Percentiles rank a stretch among this genome's conserved stretches.
Conservation (phyloP, 495 filamentous ascomycete species). For the Filosporella fistucella region DNA sequence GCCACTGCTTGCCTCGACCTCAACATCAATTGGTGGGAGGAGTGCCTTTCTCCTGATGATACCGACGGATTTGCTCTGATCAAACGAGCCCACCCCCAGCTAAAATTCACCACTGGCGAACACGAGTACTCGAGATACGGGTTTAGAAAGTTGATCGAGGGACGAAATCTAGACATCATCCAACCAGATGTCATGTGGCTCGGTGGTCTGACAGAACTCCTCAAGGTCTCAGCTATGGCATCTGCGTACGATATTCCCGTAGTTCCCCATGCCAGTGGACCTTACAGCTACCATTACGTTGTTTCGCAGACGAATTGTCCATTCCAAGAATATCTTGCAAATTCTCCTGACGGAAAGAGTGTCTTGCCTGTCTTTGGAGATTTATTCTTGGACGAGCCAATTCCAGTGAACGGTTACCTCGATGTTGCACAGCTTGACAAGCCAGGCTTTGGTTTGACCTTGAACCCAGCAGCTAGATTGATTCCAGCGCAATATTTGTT, state of each 20-base stretch:
- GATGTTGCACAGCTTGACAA: constrained; percentile 76
- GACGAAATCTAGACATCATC: constrained; percentile 86
- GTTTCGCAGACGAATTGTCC: constrained; percentile 85
- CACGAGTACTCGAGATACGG: constrained; percentile 91
- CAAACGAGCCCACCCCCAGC: constrained; percentile 82
- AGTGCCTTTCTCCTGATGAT: constrained; percentile 85
- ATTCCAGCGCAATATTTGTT: constrained; percentile 69
- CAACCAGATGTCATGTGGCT: constrained; percentile 98
- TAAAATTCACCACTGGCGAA: constrained; percentile 93
- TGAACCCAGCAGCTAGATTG: constrained; percentile 76
- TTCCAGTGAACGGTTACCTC: constrained; percentile 76
- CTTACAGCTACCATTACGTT: constrained; percentile 94
- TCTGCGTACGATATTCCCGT: constrained; percentile 91
- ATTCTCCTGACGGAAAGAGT: constrained; percentile 82
- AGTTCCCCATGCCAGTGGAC: constrained; percentile 87
- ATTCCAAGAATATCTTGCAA: constrained; percentile 93
- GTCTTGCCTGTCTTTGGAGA: constrained; percentile 89
- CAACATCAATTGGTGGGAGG: constrained; percentile 96
- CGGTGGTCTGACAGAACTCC: constrained; percentile 85
- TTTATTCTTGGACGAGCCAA: constrained; percentile 85
- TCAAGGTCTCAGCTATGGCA: constrained; percentile 83
- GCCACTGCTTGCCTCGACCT: constrained; percentile 75
- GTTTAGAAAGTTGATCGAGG: constrained; percentile 90
- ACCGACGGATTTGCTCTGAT: constrained; percentile 83
- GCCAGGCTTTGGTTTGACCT: constrained; percentile 83